Percentiles rank a stretch among this genome's conserved stretches.
Conservation (phyloP, 345 rosid genomes). For the Nephelium lappaceum region DNA sequence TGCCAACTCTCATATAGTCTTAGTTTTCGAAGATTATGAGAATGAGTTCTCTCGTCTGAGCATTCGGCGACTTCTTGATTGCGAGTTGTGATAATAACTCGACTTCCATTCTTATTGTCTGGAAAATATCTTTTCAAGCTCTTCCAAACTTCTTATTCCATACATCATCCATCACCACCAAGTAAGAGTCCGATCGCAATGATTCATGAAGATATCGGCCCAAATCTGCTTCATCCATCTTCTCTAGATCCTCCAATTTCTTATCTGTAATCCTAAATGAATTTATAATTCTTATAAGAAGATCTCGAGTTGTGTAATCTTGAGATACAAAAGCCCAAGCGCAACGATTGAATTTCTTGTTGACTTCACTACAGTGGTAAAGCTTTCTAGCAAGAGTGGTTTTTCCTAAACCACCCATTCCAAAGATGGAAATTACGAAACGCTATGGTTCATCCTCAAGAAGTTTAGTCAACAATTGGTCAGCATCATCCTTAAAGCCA, state of each 20-base stretch:
- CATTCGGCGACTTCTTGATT: no score
- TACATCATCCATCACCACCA: no score
- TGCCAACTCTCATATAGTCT: no score
- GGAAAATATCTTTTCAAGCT: no score
- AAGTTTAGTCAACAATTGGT: slow-evolving; percentile 28
- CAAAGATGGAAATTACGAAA: slow-evolving; percentile 32
- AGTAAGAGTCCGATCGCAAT: no score
- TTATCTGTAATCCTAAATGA: slow-evolving; percentile 6
- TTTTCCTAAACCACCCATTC: slow-evolving; percentile 34
- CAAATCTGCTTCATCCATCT: not conserved
- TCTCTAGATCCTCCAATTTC: slow-evolving; percentile 21
- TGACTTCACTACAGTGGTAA: slow-evolving; percentile 15
- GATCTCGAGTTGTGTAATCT: slow-evolving; percentile 13
- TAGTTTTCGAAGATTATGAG: no score
- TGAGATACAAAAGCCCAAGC: slow-evolving; percentile 37
- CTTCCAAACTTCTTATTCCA: no score
- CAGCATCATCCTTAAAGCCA: not conserved
- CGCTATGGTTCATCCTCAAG: slow-evolving; percentile 7
- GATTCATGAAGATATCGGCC: no score
- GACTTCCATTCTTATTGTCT: no score
- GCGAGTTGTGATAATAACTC: no score
- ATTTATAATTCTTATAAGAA: slow-evolving; percentile 21
- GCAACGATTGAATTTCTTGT: slow-evolving; percentile 17
- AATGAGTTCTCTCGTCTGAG: no score
- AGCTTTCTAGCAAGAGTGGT: slow-evolving; percentile 31